A percentile compares a stretch with the other conserved stretches of the same genome.
phyloP scores from a whole-genome alignment of 441 rosid genomes.

The Arabidopsis hybrid region DNA sequence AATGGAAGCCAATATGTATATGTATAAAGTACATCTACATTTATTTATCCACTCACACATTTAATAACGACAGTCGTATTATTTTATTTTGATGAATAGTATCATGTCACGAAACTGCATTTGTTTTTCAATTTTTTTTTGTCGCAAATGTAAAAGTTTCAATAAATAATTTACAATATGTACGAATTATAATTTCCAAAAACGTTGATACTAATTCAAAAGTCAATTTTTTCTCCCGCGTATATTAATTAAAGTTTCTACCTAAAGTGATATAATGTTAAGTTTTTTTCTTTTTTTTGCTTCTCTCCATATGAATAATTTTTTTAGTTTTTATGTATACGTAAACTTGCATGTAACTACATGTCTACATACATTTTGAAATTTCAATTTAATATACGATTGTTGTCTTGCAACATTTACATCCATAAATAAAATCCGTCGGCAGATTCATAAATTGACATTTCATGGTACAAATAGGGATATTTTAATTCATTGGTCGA shows the following conservation, averaged over 20 bases:
- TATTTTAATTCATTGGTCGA: constrained; percentile 34
- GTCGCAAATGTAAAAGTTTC: neutral
- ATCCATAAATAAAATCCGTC: constrained; percentile 30
- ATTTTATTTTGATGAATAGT: constrained; percentile 24
- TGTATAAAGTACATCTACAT: constrained; percentile 31
- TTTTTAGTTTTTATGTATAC: neutral
- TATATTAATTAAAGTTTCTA: too few species aligned
- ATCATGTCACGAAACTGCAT: constrained; percentile 2
- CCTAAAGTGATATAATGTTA: too few species aligned
- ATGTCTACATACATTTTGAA: constrained; percentile 9
- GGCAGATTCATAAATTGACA: constrained; percentile 44
- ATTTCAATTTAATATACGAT: constrained; percentile 10
- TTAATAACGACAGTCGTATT: constrained; percentile 11
- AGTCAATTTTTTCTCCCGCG: too few species aligned
- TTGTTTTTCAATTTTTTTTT: neutral
- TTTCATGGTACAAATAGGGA: constrained; percentile 28
- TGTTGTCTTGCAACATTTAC: constrained; percentile 8
- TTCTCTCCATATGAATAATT: neutral
- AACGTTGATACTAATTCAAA: neutral
- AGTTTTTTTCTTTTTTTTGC: neutral
- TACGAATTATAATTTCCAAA: neutral
- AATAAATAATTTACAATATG: neutral
- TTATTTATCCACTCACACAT: constrained; percentile 31
- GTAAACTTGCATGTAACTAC: constrained; percentile 2
- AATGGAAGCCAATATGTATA: constrained; percentile 17